phyloP scores from a whole-genome alignment of 2,329 filamentous ascomycete genomes.

The Curvularia hawaiiensis region DNA sequence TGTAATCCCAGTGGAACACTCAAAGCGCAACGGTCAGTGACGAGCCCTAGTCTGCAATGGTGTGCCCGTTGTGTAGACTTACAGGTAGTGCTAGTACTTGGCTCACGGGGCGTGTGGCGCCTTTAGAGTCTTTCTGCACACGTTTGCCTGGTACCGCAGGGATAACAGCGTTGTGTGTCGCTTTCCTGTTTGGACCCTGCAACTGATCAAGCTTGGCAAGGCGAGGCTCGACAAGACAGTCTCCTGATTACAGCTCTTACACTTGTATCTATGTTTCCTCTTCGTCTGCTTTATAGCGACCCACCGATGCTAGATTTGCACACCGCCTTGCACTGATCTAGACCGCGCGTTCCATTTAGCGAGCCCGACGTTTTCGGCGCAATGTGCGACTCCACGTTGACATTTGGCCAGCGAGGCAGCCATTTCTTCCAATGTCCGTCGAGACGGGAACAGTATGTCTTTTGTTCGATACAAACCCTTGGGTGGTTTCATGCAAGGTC shows the following conservation, averaged over 20 bases:
- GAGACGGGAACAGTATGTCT: slow-evolving; percentile 32
- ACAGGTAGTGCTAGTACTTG: not conserved
- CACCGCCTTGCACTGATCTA: slow-evolving; percentile 8
- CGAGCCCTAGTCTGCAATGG: not conserved
- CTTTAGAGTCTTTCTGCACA: not conserved
- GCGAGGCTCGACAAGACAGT: slow-evolving; percentile 8
- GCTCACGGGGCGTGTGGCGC: not conserved
- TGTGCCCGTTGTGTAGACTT: not conserved
- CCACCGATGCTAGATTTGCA: not conserved
- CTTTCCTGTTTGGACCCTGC: slow-evolving; percentile 41
- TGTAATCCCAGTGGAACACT: not conserved
- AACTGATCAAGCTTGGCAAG: slow-evolving; percentile 38
- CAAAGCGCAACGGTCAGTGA: not conserved
- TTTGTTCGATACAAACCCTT: not conserved
- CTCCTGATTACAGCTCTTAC: not conserved
- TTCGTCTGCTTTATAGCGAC: slow-evolving; percentile 6
- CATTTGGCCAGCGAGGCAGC: slow-evolving; percentile 44
- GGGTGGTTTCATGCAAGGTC: not conserved
- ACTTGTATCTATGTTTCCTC: not conserved
- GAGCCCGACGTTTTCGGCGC: slow-evolving; percentile 7
- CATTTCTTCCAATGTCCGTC: slow-evolving; percentile 44
- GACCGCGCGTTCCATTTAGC: slow-evolving; percentile 10
- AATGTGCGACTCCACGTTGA: slow-evolving; percentile 43
- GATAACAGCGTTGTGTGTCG: not conserved
- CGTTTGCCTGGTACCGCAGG: not conserved